Percentiles rank a stretch among this genome's conserved stretches.
Conservation (phyloP, 305 asterid species). For the Striga hermonthica region DNA sequence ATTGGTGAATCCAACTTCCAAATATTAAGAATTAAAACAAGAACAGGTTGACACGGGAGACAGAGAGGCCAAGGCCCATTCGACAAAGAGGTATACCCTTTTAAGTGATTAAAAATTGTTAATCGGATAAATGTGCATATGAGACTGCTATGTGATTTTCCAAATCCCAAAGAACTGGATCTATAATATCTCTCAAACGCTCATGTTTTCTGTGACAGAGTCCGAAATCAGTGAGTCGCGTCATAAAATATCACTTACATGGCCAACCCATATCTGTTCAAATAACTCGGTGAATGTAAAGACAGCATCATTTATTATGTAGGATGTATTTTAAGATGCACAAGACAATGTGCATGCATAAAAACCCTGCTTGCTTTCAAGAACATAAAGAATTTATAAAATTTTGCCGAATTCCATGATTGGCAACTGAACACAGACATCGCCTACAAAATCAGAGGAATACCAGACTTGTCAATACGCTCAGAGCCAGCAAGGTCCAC, state of each 20-base stretch:
- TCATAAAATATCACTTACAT: background rate
- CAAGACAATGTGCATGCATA: background rate
- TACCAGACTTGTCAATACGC: slow-evolving; percentile 85
- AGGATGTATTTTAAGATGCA: no score
- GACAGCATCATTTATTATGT: no score
- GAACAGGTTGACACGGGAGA: slow-evolving; percentile 10
- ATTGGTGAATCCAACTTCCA: background rate
- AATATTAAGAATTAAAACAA: background rate
- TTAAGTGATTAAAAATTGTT: background rate
- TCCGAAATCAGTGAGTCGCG: slow-evolving; percentile 3
- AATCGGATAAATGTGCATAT: background rate
- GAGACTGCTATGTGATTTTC: no score
- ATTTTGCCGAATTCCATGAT: slow-evolving; percentile 18
- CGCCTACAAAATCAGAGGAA: slow-evolving; percentile 15
- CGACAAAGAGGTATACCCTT: background rate
- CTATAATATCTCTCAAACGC: background rate
- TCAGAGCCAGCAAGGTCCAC: slow-evolving; percentile 99
- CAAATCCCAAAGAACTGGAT: background rate
- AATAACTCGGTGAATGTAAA: no score
- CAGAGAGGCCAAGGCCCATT: slow-evolving; percentile 11
- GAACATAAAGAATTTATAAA: background rate
- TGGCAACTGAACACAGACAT: slow-evolving; percentile 20
- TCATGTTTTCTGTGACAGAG: slow-evolving; percentile 8
- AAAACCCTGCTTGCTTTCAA: background rate
- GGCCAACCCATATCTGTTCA: no score